A percentile compares a stretch with the other conserved stretches of the same genome.
These are phyloP conservation scores for Albizia julibrissin DNA, from an alignment of 306 rosid genomes.

Conservation along the genomic window DNA sequence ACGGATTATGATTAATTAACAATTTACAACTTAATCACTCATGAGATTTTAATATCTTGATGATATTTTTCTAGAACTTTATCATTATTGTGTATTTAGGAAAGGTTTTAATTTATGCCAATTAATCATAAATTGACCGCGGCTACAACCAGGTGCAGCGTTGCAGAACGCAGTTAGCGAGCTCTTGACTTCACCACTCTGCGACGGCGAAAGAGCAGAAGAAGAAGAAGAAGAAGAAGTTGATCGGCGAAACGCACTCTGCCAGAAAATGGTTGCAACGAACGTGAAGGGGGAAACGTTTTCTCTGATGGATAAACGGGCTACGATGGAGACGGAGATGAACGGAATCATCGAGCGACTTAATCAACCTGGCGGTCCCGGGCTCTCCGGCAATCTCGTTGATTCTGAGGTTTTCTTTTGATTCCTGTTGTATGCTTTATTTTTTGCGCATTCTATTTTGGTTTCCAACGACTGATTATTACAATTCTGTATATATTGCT, in stretches of 20 bases:
- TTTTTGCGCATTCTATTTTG: neutral
- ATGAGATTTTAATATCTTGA: no score
- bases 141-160: neutral
- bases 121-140: neutral
- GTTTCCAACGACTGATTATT: neutral
- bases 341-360: slow-evolving; percentile 70
- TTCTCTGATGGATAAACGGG: slow-evolving; percentile 73
- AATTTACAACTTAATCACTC: no score
- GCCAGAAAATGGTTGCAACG: slow-evolving; percentile 64
- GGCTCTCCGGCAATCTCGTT: slow-evolving; percentile 73
- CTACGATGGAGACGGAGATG: slow-evolving; percentile 72
- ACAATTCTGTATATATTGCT: neutral
- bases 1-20: no score
- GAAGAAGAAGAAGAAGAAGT: neutral
- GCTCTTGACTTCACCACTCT: neutral
- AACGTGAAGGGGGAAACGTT: slow-evolving; percentile 77
- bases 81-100: no score
- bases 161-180: neutral
- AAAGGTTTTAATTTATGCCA: no score
- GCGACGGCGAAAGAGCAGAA: neutral
- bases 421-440: neutral
- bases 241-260: neutral
- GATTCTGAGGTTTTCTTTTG: slow-evolving; percentile 61
- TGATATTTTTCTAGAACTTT: no score
- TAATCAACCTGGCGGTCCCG: slow-evolving; percentile 82